A percentile compares a stretch with the other conserved stretches of the same genome.
phyloP scores from a whole-genome alignment of 2,329 filamentous ascomycete genomes.

The Colletotrichum sp. region DNA sequence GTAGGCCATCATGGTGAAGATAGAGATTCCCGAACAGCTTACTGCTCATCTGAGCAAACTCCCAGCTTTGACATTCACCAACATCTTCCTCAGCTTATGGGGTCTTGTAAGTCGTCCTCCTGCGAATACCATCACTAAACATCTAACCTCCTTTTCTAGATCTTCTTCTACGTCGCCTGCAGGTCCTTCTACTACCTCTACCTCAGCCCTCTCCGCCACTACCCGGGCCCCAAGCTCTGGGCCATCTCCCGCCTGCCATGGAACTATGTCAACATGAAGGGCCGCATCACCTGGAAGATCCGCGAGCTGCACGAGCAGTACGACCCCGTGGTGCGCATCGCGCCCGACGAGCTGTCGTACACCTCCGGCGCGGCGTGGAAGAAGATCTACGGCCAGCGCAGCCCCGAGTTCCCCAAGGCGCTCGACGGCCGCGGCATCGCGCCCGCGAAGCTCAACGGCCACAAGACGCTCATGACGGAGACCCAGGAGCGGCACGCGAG shows the following conservation, averaged over 20 bases:
- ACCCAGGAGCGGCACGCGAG: constrained; percentile 21
- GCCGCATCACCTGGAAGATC: not conserved
- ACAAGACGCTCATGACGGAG: not conserved
- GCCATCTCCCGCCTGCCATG: not conserved
- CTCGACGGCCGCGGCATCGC: not conserved
- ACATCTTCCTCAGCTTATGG: not conserved
- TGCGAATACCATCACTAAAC: not conserved
- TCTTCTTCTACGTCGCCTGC: not conserved
- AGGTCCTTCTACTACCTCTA: constrained; percentile 13
- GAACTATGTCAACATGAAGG: constrained; percentile 1
- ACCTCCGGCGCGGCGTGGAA: constrained; percentile 38
- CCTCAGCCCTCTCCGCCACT: constrained; percentile 28
- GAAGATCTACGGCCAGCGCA: constrained; percentile 40
- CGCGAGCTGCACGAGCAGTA: constrained; percentile 25
- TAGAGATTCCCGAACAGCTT: not conserved
- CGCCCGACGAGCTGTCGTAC: constrained; percentile 43
- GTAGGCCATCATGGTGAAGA: not conserved
- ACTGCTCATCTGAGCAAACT: not conserved
- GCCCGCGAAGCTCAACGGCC: not conserved
- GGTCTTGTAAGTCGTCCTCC: not conserved
- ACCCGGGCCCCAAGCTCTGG: constrained; percentile 36
- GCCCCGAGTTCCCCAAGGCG: not conserved
- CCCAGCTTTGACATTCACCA: not conserved
- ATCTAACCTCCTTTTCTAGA: not conserved
- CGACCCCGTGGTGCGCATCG: constrained; percentile 40